Percentiles rank a stretch among this genome's conserved stretches.
Conservation (phyloP, 2,329 filamentous ascomycete genomes). For the Xylaria sp. region DNA sequence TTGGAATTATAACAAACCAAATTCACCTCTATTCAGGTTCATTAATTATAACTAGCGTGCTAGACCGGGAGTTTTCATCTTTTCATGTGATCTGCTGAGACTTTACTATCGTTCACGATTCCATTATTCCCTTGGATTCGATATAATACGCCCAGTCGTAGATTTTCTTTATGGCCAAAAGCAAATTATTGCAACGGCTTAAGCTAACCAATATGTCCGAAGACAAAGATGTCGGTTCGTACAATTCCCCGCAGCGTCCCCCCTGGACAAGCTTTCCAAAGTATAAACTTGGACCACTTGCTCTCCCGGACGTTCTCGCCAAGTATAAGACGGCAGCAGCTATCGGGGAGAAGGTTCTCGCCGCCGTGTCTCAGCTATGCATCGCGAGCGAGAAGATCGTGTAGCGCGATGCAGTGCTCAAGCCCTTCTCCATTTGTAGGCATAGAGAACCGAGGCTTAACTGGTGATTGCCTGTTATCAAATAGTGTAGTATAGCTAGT, state of each 20-base stretch:
- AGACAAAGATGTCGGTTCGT: slow-evolving; percentile 39
- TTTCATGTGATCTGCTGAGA: no score
- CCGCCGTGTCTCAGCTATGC: slow-evolving; percentile 78
- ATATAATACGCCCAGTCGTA: not conserved
- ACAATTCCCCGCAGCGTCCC: slow-evolving; percentile 6
- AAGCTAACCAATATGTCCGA: slow-evolving; percentile 37
- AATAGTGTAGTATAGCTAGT: no score
- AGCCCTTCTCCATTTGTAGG: no score
- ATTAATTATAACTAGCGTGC: not conserved
- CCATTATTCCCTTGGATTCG: not conserved
- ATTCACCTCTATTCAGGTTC: not conserved
- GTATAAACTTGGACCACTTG: slow-evolving; percentile 8
- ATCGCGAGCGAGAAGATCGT: slow-evolving; percentile 91
- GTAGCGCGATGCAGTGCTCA: no score
- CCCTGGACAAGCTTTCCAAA: slow-evolving; percentile 6
- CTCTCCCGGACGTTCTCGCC: slow-evolving; percentile 82
- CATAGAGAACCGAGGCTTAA: no score
- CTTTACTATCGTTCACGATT: not conserved
- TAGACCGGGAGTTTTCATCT: not conserved
- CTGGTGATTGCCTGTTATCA: no score
- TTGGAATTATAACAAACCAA: not conserved
- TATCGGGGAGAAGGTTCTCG: slow-evolving; percentile 96
- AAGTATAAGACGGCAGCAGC: slow-evolving; percentile 98
- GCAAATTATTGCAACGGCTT: slow-evolving; percentile 7
- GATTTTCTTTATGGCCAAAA: not conserved